phyloP scores from a whole-genome alignment of 345 rosid species.

The Cardamine chenopodiifolia region DNA sequence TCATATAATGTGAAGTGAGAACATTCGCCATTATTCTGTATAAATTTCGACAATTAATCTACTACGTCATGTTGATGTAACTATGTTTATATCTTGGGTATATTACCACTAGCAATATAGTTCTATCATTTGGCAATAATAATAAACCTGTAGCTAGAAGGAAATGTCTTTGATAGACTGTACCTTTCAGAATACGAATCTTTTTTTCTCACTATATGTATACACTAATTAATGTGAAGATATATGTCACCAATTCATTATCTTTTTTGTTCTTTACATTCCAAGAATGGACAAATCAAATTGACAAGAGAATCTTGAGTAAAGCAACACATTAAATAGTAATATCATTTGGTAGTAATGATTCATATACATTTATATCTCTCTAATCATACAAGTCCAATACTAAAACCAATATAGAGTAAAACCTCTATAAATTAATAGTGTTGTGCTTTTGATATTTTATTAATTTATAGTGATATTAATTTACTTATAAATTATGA shows the following conservation, averaged over 20 bases:
- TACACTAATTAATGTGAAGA: background rate
- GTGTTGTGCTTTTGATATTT: no score
- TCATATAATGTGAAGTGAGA: background rate
- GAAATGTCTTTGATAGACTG: background rate
- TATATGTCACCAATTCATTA: background rate
- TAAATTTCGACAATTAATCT: background rate
- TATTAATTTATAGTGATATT: no score
- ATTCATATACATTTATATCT: background rate
- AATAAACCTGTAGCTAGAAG: background rate
- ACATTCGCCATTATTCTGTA: background rate
- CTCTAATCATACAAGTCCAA: background rate
- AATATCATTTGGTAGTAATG: background rate
- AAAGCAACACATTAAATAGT: background rate
- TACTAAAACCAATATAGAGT: no score
- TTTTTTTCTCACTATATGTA: background rate
- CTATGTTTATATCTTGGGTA: conserved; percentile 19
- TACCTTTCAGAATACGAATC: background rate
- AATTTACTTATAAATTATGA: no score
- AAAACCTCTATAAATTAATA: no score
- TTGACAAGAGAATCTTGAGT: conserved; percentile 1
- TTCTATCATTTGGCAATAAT: background rate
- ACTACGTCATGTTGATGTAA: conserved; percentile 6
- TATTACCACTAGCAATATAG: background rate
- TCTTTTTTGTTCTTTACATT: background rate
- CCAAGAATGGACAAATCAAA: background rate